Conservation (phyloP, 441 rosid species). For the Arabidopsis lyrata region DNA sequence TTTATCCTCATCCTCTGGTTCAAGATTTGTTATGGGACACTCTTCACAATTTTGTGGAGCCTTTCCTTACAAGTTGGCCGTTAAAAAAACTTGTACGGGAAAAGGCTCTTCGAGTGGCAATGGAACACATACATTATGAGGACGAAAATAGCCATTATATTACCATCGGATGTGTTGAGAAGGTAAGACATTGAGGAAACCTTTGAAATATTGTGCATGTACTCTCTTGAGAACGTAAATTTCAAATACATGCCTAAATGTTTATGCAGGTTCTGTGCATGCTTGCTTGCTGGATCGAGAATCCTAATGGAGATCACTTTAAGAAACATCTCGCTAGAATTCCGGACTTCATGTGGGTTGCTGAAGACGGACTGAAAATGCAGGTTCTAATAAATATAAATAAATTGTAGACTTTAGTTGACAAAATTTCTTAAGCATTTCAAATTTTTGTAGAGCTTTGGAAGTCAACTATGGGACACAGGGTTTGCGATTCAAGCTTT, state of each 20-base stretch:
- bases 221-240: neutral
- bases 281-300: slow-evolving; percentile 67
- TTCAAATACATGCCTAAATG: neutral
- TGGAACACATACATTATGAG: slow-evolving; percentile 64
- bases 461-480: slow-evolving; percentile 71
- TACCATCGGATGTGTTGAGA: slow-evolving; percentile 62
- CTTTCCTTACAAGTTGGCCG: slow-evolving; percentile 59
- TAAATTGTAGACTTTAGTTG: neutral
- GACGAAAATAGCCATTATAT: slow-evolving; percentile 64
- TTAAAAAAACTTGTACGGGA: slow-evolving; percentile 55
- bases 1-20: slow-evolving; percentile 58
- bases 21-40: slow-evolving; percentile 68
- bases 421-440: neutral
- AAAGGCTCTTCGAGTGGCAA: slow-evolving; percentile 54
- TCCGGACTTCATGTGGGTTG: slow-evolving; percentile 66
- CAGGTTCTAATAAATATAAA: slow-evolving; percentile 42
- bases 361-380: slow-evolving; percentile 72
- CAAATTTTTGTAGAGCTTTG: slow-evolving; percentile 51
- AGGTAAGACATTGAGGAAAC: slow-evolving; percentile 38
- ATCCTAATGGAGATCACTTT: slow-evolving; percentile 59
- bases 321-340: slow-evolving; percentile 62
- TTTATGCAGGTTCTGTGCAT: slow-evolving; percentile 52
- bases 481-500: slow-evolving; percentile 63
- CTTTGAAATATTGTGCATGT: neutral
- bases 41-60: slow-evolving; percentile 56